These are phyloP conservation scores for Biscutella auriculata DNA, from an alignment of 441 rosid genomes.

Conservation along the genomic window DNA sequence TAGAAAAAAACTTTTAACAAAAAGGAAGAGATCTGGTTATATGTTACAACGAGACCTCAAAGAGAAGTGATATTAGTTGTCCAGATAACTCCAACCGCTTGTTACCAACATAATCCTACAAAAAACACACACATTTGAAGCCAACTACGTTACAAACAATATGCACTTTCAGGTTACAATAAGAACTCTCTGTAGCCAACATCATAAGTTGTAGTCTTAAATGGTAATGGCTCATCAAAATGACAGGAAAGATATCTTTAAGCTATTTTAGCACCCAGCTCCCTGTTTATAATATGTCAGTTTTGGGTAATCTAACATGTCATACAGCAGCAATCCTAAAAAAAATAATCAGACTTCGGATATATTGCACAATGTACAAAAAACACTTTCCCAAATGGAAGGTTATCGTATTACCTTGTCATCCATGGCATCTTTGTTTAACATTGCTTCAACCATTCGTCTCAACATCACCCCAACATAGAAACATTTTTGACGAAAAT, in stretches of 20 bases:
- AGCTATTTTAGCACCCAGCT: neutral
- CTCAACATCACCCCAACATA: conserved; percentile 96
- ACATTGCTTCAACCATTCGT: conserved; percentile 88
- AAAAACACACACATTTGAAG: conserved; percentile 4
- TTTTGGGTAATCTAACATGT: neutral
- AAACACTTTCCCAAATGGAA: neutral
- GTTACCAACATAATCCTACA: conserved; percentile 95
- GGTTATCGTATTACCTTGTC: conserved; percentile 58
- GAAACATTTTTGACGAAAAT: conserved; percentile 80
- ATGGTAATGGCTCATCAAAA: neutral
- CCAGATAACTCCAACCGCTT: conserved; percentile 93
- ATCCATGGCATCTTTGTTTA: conserved; percentile 95
- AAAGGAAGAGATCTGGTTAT: conserved; percentile 1
- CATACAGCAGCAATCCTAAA: conserved; percentile 3
- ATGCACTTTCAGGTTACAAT: neutral
- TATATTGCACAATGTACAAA: neutral
- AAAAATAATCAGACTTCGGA: conserved; percentile 4
- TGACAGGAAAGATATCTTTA: neutral
- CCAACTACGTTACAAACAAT: neutral
- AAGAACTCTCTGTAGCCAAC: neutral
- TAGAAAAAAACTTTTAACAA: neutral
- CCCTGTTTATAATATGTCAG: neutral
- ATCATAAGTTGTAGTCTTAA: neutral
- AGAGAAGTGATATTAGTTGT: conserved; percentile 80
- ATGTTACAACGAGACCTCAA: conserved; percentile 54